Evolutionary conservation across 495 filamentous ascomycete species (phyloP).

Genomic region (Penicillium daleae): DNA sequence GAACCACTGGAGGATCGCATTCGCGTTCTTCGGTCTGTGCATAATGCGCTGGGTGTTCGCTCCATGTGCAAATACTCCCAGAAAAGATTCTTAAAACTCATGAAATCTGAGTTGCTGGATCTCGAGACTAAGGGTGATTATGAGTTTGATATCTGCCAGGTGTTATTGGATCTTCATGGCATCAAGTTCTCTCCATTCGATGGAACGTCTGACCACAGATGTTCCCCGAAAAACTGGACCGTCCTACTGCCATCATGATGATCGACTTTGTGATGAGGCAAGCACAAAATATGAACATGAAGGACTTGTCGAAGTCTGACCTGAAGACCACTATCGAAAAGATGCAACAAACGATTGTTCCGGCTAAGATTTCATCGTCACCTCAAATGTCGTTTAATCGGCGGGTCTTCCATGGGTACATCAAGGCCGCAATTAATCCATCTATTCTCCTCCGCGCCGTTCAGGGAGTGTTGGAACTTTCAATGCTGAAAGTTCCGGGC

Average conservation of each 20-base stretch:
- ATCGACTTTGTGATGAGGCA: slow-evolving; percentile 81
- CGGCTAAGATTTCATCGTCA: slow-evolving; percentile 67
- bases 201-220: slow-evolving; percentile 74
- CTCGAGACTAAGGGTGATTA: slow-evolving; percentile 65
- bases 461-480: slow-evolving; percentile 70
- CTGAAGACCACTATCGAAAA: slow-evolving; percentile 86
- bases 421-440: slow-evolving; percentile 82
- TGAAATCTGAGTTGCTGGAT: slow-evolving; percentile 78
- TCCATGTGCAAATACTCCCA: slow-evolving; percentile 84
- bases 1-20: slow-evolving; percentile 69
- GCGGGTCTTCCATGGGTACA: slow-evolving; percentile 71
- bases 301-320: slow-evolving; percentile 88
- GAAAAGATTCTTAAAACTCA: slow-evolving; percentile 84
- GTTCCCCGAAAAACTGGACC: slow-evolving; percentile 75
- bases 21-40: slow-evolving; percentile 74
- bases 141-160: slow-evolving; percentile 79
- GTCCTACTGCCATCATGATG: slow-evolving; percentile 72
- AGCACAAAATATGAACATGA: slow-evolving; percentile 82
- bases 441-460: slow-evolving; percentile 77
- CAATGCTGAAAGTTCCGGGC: slow-evolving; percentile 52
- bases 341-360: slow-evolving; percentile 74
- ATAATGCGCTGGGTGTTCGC: slow-evolving; percentile 83
- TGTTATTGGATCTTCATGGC: slow-evolving; percentile 87
- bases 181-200: slow-evolving; percentile 74
- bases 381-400: slow-evolving; percentile 74